phyloP scores from a whole-genome alignment of 768 basidiomycete species.

The Sarcomyxa edulis region DNA sequence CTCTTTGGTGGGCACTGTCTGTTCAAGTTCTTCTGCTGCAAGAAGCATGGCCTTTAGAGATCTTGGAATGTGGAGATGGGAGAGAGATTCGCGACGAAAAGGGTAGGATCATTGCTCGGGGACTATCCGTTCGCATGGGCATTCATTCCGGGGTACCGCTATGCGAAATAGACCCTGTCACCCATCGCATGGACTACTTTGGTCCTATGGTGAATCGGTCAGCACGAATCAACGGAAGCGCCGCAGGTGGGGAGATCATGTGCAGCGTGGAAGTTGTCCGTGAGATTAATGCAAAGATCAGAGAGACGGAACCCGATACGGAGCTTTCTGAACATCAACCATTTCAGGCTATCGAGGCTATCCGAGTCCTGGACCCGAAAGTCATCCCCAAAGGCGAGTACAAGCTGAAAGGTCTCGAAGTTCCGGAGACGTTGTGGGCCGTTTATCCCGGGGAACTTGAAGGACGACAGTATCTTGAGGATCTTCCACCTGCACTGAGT shows the following conservation, averaged over 20 bases:
- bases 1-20: slow-evolving; percentile 85
- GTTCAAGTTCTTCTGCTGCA: slow-evolving; percentile 81
- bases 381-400: slow-evolving; percentile 81
- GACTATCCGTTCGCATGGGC: slow-evolving; percentile 95
- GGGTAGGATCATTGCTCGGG: slow-evolving; percentile 72
- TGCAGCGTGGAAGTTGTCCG: slow-evolving; percentile 83
- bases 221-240: slow-evolving; percentile 75
- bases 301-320: slow-evolving; percentile 50
- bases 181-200: slow-evolving; percentile 96
- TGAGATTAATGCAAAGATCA: slow-evolving; percentile 66
- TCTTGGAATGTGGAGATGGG: slow-evolving; percentile 90
- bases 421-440: slow-evolving; percentile 81
- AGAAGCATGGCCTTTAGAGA: slow-evolving; percentile 88
- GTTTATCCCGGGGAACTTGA: slow-evolving; percentile 75
- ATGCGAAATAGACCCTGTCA: slow-evolving; percentile 89
- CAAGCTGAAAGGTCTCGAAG: slow-evolving; percentile 91
- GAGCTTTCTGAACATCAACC: slow-evolving; percentile 57
- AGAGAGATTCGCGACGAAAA: slow-evolving; percentile 65
- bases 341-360: slow-evolving; percentile 62
- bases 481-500: slow-evolving; percentile 20
- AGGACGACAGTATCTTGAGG: slow-evolving; percentile 60
- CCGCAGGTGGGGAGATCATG: slow-evolving; percentile 92
- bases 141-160: slow-evolving; percentile 89
- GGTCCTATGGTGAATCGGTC: slow-evolving; percentile 95
- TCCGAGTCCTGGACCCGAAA: slow-evolving; percentile 64